Base-by-base conservation (phyloP, 345 rosid species). In the Chamaenerion angustifolium region DNA sequence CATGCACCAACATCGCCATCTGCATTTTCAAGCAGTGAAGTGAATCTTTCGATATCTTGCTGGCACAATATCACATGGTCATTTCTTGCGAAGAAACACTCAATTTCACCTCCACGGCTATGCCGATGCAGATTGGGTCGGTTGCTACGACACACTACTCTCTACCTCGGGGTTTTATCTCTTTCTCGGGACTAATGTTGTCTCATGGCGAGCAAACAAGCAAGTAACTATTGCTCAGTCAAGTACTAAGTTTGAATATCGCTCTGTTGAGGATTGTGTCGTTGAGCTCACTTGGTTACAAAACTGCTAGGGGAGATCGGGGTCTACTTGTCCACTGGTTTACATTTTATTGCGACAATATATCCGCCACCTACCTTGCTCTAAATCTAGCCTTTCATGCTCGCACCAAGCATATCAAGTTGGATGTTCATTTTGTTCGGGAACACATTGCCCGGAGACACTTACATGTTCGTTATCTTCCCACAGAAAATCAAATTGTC, bases 171-270 rank as follows among this genome's bases (percentile, higher is more conserved):
- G 0, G 1, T 45, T 19, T 44, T 7, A 0, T 15, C 3, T 55
- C 25, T 45, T 35, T n/a, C 1, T 55, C 2, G 50, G 43, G 11
- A 0, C 49, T 1, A 16, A 45, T 12, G 15, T 25, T 23, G 16
- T 25, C 1, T 27, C 48, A 3, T 54, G 58, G 41, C 35, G 17
- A 8, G 46, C 42, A 10, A 44, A 54, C 3, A 54, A 43, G 2
- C 7, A 25, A 1, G 21, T 2, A 0, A 25, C 0, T 5, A 2
- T 53, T 21, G 12, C 47, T 0, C 0, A 1, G 9, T 0, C 15
- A 11, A 16, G 31, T 14, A 42, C 40, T 1, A 6, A 53, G 0
- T 35, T 1, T 12, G n/a, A n/a, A n/a, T 23, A 54, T 35, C 0
- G 19, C 13, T 40, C 6, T 37, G 0, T 35, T 18, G 11, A 11